Percentiles rank a stretch among this genome's conserved stretches.
Evolutionary conservation across 2,329 filamentous ascomycete genomes (phyloP).

Genomic region (Diplodia intermedia): DNA sequence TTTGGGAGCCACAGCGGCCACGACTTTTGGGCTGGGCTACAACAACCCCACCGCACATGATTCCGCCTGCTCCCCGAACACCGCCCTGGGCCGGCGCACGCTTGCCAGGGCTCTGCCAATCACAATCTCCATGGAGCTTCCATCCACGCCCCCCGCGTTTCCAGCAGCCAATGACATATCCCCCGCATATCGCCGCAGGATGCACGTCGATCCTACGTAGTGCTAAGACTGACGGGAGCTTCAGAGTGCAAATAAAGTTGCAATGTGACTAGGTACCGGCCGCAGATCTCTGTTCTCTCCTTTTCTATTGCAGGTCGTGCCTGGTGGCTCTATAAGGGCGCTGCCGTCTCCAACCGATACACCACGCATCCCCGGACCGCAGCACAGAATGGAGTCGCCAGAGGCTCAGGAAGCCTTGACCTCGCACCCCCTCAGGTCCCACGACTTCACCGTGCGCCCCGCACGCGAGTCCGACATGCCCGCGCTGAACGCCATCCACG

Average conservation of each 20-base stretch:
- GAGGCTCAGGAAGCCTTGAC: neutral
- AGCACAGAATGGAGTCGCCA: neutral
- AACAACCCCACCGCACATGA: neutral
- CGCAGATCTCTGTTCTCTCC: neutral
- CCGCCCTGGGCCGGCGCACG: neutral
- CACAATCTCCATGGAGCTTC: neutral
- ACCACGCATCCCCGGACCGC: neutral
- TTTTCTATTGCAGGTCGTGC: neutral
- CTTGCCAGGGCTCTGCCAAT: neutral
- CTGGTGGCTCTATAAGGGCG: neutral
- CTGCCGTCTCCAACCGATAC: neutral
- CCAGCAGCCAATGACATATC: neutral
- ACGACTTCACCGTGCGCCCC: slow-evolving; percentile 46
- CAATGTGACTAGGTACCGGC: neutral
- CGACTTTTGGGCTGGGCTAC: neutral
- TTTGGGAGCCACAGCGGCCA: slow-evolving; percentile 25
- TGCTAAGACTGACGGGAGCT: neutral
- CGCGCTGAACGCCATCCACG: slow-evolving; percentile 46
- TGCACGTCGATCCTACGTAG: slow-evolving; percentile 2
- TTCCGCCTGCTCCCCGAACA: neutral
- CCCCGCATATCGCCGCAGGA: neutral
- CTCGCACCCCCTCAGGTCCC: slow-evolving; percentile 35
- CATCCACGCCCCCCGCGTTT: neutral
- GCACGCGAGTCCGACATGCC: slow-evolving; percentile 44
- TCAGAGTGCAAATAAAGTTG: neutral